A percentile compares a stretch with the other conserved stretches of the same genome.
These are phyloP conservation scores for Agaricus bisporus DNA, from an alignment of 768 basidiomycete genomes.

Conservation along the genomic window DNA sequence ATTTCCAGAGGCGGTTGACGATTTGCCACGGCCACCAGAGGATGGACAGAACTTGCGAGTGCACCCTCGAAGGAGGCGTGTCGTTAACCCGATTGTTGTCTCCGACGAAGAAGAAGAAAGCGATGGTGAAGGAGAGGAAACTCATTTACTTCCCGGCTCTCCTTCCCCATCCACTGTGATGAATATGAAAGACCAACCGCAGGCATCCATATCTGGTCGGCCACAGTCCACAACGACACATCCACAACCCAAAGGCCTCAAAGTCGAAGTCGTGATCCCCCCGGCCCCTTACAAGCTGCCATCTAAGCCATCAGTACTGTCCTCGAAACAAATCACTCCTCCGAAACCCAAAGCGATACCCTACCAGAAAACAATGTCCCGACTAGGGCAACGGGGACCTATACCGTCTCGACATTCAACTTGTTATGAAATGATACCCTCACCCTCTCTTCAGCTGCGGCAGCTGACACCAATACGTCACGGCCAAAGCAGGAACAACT, in stretches of 20 bases:
- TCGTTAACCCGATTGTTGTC: slow-evolving; percentile 23
- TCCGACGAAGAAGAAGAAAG: slow-evolving; percentile 46
- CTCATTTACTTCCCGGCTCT: slow-evolving; percentile 1
- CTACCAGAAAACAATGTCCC: neutral
- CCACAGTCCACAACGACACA: neutral
- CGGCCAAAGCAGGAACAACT: slow-evolving; percentile 25
- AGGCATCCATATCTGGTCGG: neutral
- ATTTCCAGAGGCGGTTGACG: neutral
- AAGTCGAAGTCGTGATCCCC: slow-evolving; percentile 39
- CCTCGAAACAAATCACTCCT: neutral
- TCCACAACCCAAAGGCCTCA: slow-evolving; percentile 13
- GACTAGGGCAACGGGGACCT: neutral
- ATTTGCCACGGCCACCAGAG: slow-evolving; percentile 10
- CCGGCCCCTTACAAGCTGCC: slow-evolving; percentile 24
- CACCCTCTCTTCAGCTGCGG: slow-evolving; percentile 40
- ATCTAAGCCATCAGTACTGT: slow-evolving; percentile 12
- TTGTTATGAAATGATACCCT: slow-evolving; percentile 20
- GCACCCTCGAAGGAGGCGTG: slow-evolving; percentile 22
- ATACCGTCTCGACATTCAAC: slow-evolving; percentile 3
- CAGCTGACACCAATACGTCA: slow-evolving; percentile 65
- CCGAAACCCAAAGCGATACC: slow-evolving; percentile 1
- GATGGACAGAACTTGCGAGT: slow-evolving; percentile 20
- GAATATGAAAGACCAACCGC: neutral
- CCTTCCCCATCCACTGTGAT: slow-evolving; percentile 12
- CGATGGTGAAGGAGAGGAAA: slow-evolving; percentile 11